These are phyloP conservation scores for Exophiala dermatitidis DNA, from an alignment of 2,329 filamentous ascomycete genomes.

Conservation along the genomic window DNA sequence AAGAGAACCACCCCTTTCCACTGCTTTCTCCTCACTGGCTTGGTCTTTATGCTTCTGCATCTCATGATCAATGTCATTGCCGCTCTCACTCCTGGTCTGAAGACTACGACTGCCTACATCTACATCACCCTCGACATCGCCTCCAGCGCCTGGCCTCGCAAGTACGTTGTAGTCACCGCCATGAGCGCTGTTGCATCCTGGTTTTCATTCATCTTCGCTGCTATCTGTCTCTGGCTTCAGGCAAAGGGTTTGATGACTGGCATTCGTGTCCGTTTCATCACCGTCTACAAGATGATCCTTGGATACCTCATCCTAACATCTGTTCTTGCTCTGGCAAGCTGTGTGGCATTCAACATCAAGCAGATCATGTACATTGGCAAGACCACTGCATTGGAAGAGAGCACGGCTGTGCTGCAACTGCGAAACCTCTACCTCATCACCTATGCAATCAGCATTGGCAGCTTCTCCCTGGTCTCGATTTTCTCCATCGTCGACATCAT, in stretches of 20 bases:
- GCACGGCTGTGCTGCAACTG: not conserved
- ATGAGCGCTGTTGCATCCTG: slow-evolving; percentile 9
- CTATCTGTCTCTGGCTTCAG: slow-evolving; percentile 20
- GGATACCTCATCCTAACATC: slow-evolving; percentile 11
- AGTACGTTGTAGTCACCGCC: slow-evolving; percentile 10
- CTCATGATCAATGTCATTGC: slow-evolving; percentile 18
- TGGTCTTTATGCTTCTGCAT: slow-evolving; percentile 16
- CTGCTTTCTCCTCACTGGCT: slow-evolving; percentile 13
- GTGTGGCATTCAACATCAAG: slow-evolving; percentile 13
- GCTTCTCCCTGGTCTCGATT: slow-evolving; percentile 16
- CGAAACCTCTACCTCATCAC: slow-evolving; percentile 9
- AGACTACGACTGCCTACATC: slow-evolving; percentile 12
- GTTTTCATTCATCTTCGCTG: slow-evolving; percentile 15
- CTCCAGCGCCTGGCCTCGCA: slow-evolving; percentile 13
- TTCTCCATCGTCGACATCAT: slow-evolving; percentile 17
- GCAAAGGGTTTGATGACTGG: slow-evolving; percentile 18
- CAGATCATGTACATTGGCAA: slow-evolving; percentile 6
- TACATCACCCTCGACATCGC: slow-evolving; percentile 13
- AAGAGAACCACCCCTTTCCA: slow-evolving; percentile 22
- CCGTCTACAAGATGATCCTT: slow-evolving; percentile 11
- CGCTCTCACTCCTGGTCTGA: slow-evolving; percentile 12
- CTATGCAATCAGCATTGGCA: slow-evolving; percentile 17
- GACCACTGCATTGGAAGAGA: not conserved
- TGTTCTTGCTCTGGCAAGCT: slow-evolving; percentile 4
- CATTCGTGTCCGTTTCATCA: slow-evolving; percentile 6